Evolutionary conservation across 2,329 filamentous ascomycete species (phyloP).

Genomic region (Juglanconis sp.): DNA sequence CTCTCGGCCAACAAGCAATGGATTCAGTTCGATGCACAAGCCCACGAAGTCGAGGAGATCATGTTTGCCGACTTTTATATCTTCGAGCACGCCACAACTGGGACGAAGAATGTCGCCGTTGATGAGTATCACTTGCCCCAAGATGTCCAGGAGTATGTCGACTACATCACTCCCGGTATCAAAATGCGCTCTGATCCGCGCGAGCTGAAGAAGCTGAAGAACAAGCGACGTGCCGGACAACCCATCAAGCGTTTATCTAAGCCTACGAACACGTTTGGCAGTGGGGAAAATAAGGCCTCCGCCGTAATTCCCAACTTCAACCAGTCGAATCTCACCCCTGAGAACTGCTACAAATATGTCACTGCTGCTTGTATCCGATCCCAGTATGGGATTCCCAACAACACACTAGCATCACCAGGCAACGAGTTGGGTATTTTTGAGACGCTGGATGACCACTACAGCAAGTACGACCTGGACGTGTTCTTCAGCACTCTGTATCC

Average conservation of each 20-base stretch:
- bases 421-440: slow-evolving; percentile 20
- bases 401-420: slow-evolving; percentile 13
- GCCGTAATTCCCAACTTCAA: slow-evolving; percentile 5
- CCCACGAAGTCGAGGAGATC: slow-evolving; percentile 35
- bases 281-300: not conserved
- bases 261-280: slow-evolving; percentile 7
- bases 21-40: slow-evolving; percentile 40
- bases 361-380: slow-evolving; percentile 19
- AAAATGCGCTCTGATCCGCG: slow-evolving; percentile 32
- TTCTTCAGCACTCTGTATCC: slow-evolving; percentile 19
- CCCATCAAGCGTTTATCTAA: slow-evolving; percentile 3
- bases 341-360: slow-evolving; percentile 17
- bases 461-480: slow-evolving; percentile 16
- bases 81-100: slow-evolving; percentile 36
- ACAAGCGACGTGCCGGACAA: not conserved
- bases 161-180: slow-evolving; percentile 52
- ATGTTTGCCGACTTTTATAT: slow-evolving; percentile 38
- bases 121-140: slow-evolving; percentile 46
- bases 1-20: slow-evolving; percentile 31
- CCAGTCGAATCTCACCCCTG: not conserved
- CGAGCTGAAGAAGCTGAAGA: slow-evolving; percentile 11
- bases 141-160: slow-evolving; percentile 42
- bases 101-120: slow-evolving; percentile 35
- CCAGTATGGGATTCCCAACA: slow-evolving; percentile 18
- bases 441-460: slow-evolving; percentile 15